Evolutionary conservation across 176 grass and related monocot genomes (phyloP).

Genomic region (Aegilops bicornis): DNA sequence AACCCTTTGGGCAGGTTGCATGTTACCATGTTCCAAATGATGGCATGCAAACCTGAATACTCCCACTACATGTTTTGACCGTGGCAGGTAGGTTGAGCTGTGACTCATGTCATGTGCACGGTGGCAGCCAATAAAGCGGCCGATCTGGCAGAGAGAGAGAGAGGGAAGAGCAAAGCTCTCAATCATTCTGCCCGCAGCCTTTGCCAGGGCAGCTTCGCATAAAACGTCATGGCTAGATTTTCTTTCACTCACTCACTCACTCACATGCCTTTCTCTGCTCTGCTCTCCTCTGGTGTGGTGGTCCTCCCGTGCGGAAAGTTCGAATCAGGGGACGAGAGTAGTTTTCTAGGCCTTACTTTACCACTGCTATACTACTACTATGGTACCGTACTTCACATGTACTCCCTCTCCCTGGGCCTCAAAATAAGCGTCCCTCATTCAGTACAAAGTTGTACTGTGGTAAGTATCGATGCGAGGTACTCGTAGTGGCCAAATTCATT

Average conservation of each 20-base stretch:
- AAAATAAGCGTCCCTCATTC: no score
- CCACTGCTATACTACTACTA: no score
- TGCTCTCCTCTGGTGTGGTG: background rate
- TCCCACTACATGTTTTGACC: background rate
- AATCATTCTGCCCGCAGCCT: conserved; percentile 40
- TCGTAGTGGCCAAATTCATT: no score
- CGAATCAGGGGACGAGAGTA: background rate
- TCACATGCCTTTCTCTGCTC: background rate
- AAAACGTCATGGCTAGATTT: conserved; percentile 37
- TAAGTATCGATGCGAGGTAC: no score
- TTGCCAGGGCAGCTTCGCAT: conserved; percentile 33
- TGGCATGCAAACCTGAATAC: background rate
- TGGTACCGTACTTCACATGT: no score
- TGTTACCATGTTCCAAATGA: background rate
- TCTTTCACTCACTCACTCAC: conserved; percentile 1
- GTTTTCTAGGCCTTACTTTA: background rate
- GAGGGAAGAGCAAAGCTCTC: background rate
- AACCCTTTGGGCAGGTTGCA: background rate
- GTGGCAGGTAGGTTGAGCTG: conserved; percentile 6
- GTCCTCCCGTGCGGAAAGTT: conserved; percentile 8
- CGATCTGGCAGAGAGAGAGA: conserved; percentile 22
- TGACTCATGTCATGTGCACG: conserved; percentile 28
- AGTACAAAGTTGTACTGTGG: no score
- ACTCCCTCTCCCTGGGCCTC: no score
- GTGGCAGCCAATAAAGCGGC: conserved; percentile 42